Evolutionary conservation across 1,284 basidiomycete species (phyloP).

Genomic region (Fomes fomentarius): DNA sequence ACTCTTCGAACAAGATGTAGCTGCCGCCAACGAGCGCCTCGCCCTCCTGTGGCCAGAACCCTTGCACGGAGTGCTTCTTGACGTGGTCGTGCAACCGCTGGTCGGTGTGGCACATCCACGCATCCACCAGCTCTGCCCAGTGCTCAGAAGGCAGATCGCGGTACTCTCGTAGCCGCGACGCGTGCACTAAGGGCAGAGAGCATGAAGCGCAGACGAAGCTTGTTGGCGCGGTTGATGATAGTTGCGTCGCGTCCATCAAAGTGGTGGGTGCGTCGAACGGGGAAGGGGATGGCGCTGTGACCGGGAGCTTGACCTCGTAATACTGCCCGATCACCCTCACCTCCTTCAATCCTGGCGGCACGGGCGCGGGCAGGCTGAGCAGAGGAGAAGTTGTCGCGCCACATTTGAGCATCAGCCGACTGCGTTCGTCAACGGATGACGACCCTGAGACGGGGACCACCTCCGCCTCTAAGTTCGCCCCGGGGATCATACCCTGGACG

Average conservation of each 20-base stretch:
- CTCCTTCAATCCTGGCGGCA: conserved; percentile 62
- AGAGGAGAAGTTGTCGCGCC: conserved; percentile 59
- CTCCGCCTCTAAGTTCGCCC: conserved; percentile 61
- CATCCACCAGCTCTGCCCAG: conserved; percentile 96
- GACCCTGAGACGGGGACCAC: conserved; percentile 50
- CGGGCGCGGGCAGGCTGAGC: conserved; percentile 68
- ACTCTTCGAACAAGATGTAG: conserved; percentile 78
- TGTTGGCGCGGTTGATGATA: conserved; percentile 54
- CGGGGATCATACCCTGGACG: conserved; percentile 48
- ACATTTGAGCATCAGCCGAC: conserved; percentile 58
- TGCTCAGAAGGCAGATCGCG: conserved; percentile 92
- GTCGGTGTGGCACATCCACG: conserved; percentile 98
- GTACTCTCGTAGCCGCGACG: conserved; percentile 54
- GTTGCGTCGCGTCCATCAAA: conserved; percentile 72
- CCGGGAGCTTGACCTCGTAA: conserved; percentile 71
- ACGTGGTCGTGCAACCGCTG: conserved; percentile 79
- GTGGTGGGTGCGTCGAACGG: conserved; percentile 30
- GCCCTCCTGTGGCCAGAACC: conserved; percentile 77
- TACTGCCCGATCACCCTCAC: conserved; percentile 42
- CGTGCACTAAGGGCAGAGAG: conserved; percentile 70
- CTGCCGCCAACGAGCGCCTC: conserved; percentile 85
- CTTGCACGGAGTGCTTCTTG: conserved; percentile 62
- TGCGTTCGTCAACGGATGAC: conserved; percentile 39
- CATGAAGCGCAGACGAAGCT: conserved; percentile 76
- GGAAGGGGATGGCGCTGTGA: conserved; percentile 20